A percentile compares a stretch with the other conserved stretches of the same genome.
These are phyloP conservation scores for Petrea volubilis DNA, from an alignment of 257 asterid species.

Conservation along the genomic window DNA sequence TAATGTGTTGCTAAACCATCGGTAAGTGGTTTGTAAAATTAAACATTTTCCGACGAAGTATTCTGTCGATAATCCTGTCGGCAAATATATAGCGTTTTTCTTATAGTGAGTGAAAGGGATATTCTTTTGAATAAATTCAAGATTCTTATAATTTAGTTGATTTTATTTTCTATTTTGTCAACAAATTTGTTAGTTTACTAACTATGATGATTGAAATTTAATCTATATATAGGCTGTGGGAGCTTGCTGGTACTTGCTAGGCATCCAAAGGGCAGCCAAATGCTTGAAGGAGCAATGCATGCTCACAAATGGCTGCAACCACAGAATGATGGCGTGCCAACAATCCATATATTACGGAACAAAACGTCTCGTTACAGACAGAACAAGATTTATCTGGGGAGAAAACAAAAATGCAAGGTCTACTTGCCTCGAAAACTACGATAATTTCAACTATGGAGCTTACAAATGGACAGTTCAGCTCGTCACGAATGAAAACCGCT, in stretches of 20 bases:
- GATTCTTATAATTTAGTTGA: neutral
- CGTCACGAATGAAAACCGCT: constrained; percentile 65
- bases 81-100: no score
- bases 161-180: neutral
- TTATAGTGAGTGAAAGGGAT: no score
- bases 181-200: no score
- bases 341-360: constrained; percentile 61
- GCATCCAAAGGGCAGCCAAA: constrained; percentile 67
- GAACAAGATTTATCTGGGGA: constrained; percentile 58
- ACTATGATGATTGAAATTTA: neutral
- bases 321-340: constrained; percentile 51
- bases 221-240: constrained; percentile 61
- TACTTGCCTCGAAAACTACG: constrained; percentile 56
- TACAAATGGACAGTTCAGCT: constrained; percentile 98
- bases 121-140: no score
- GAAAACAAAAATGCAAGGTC: constrained; percentile 55
- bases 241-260: constrained; percentile 82
- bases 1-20: no score
- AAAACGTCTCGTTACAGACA: constrained; percentile 40
- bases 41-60: no score
- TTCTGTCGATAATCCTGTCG: no score
- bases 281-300: constrained; percentile 58
- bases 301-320: constrained; percentile 35
- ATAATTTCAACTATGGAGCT: constrained; percentile 72
- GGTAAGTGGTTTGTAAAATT: no score